Conservation (phyloP, 2,329 filamentous ascomycete genomes). For the Talaromyces piceae region DNA sequence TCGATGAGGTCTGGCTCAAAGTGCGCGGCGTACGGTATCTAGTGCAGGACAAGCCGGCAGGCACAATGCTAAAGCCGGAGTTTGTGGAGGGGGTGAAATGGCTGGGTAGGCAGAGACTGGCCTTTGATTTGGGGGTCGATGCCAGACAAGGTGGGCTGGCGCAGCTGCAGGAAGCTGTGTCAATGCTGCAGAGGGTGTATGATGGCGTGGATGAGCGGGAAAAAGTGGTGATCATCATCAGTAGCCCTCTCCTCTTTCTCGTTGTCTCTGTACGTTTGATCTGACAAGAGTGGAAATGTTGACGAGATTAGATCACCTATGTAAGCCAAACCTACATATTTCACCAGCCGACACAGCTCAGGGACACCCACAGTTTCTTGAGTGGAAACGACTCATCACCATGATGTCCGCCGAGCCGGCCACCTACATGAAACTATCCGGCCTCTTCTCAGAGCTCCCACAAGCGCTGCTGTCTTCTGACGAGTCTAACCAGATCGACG, state of each 20-base stretch:
- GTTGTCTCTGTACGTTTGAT: background rate
- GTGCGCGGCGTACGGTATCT: constrained; percentile 77
- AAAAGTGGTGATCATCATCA: constrained; percentile 63
- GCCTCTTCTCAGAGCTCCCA: constrained; percentile 73
- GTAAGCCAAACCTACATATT: constrained; percentile 72
- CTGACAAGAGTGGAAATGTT: background rate
- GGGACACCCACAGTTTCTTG: constrained; percentile 50
- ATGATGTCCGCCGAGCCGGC: constrained; percentile 56
- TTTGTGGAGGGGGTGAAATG: constrained; percentile 62
- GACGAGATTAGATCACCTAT: constrained; percentile 65
- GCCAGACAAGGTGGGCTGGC: constrained; percentile 65
- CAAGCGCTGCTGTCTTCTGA: background rate
- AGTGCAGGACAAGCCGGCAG: constrained; percentile 65
- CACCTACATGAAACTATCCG: constrained; percentile 89
- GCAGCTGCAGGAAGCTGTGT: constrained; percentile 64
- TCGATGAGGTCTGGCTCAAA: constrained; percentile 57
- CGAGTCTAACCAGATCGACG: constrained; percentile 14
- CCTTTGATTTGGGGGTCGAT: constrained; percentile 82
- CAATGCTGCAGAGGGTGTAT: constrained; percentile 63
- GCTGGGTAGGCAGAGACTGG: constrained; percentile 55
- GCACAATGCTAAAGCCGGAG: constrained; percentile 54
- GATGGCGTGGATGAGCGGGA: constrained; percentile 52
- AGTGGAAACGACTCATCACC: constrained; percentile 64
- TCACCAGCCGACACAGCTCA: constrained; percentile 20
- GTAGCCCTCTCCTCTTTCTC: constrained; percentile 26